Evolutionary conservation across 768 basidiomycete species (phyloP).

Genomic region (Pisolithus microcarpus): DNA sequence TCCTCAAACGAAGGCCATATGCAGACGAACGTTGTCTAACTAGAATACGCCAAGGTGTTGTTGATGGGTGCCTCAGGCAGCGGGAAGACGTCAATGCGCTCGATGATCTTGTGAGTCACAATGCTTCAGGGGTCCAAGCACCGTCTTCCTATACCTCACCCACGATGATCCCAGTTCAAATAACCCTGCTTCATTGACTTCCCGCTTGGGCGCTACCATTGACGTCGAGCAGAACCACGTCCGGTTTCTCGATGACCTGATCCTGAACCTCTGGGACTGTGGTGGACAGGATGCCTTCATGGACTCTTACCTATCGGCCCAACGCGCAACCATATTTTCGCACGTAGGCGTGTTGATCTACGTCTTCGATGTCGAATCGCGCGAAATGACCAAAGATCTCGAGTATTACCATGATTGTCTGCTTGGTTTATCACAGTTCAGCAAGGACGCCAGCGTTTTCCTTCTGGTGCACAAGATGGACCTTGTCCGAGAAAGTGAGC

Average conservation of each 20-base stretch:
- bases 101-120: slow-evolving; percentile 86
- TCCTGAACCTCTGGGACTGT: slow-evolving; percentile 97
- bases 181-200: slow-evolving; percentile 86
- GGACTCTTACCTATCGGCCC: slow-evolving; percentile 90
- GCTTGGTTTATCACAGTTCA: slow-evolving; percentile 68
- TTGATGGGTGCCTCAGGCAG: slow-evolving; percentile 97
- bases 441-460: slow-evolving; percentile 80
- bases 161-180: slow-evolving; percentile 59
- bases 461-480: slow-evolving; percentile 98
- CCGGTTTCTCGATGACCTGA: slow-evolving; percentile 91
- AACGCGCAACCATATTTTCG: slow-evolving; percentile 91
- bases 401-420: slow-evolving; percentile 91
- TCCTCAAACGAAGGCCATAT: not conserved
- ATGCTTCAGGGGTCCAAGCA: not conserved
- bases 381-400: slow-evolving; percentile 79
- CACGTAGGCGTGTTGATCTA: slow-evolving; percentile 98
- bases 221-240: slow-evolving; percentile 98
- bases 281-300: slow-evolving; percentile 98
- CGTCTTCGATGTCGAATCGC: slow-evolving; percentile 91
- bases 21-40: not conserved
- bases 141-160: slow-evolving; percentile 7
- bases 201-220: slow-evolving; percentile 91
- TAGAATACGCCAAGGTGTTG: slow-evolving; percentile 56
- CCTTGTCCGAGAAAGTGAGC: slow-evolving; percentile 59
- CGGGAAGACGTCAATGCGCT: slow-evolving; percentile 96